Percentiles rank a stretch among this genome's conserved stretches.
Conservation (phyloP, 139 green algal genomes). For the Prasinococcaceae sp. region DNA sequence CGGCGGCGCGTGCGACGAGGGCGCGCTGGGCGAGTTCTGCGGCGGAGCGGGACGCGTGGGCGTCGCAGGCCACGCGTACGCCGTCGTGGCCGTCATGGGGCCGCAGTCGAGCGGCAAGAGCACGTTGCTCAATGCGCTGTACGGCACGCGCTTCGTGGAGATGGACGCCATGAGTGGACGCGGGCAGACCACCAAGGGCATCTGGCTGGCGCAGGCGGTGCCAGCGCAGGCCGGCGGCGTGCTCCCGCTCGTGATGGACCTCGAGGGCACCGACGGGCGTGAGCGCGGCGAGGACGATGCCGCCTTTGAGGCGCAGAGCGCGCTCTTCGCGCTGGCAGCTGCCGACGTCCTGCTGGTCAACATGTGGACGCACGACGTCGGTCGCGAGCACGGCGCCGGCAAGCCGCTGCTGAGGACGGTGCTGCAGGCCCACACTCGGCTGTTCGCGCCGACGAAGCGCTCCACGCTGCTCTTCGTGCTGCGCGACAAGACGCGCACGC, state of each 20-base stretch:
- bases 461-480: slow-evolving; percentile 96
- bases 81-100: slow-evolving; percentile 90
- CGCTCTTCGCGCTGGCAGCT: slow-evolving; percentile 86
- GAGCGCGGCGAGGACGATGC: slow-evolving; percentile 95
- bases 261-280: slow-evolving; percentile 57
- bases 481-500: slow-evolving; percentile 51
- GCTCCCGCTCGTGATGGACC: slow-evolving; percentile 76
- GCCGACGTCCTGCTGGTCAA: slow-evolving; percentile 94
- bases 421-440: slow-evolving; percentile 90
- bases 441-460: slow-evolving; percentile 66
- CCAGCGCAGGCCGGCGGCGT: slow-evolving; percentile 5
- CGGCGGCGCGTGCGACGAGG: slow-evolving; percentile 5
- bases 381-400: slow-evolving; percentile 78
- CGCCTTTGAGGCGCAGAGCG: slow-evolving; percentile 88
- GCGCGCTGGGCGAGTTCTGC: slow-evolving; percentile 4
- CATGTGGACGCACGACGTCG: slow-evolving; percentile 86
- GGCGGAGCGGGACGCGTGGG: slow-evolving; percentile 3
- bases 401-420: slow-evolving; percentile 97
- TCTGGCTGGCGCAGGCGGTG: slow-evolving; percentile 22
- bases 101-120: slow-evolving; percentile 71
- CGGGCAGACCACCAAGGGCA: slow-evolving; percentile 29
- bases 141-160: slow-evolving; percentile 77
- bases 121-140: slow-evolving; percentile 35
- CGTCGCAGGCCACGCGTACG: slow-evolving; percentile 46
- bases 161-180: slow-evolving; percentile 84